phyloP scores from a whole-genome alignment of 2,329 filamentous ascomycete species.

The Phyllosticta citriasiana region DNA sequence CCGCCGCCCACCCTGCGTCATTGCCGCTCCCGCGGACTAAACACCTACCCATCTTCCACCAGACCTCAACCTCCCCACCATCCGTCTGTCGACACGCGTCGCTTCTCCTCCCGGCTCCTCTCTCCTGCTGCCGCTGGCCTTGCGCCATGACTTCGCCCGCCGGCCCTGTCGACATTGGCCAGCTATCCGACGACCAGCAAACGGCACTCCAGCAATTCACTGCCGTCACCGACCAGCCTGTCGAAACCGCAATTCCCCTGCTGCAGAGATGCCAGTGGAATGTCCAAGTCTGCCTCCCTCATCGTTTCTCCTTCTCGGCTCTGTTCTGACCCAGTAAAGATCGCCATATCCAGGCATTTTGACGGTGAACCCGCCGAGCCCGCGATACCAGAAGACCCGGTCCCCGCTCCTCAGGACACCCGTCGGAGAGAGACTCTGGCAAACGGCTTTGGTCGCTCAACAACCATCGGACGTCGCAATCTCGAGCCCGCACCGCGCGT shows the following conservation, averaged over 20 bases:
- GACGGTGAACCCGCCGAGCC: constrained; percentile 79
- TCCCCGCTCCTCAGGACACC: constrained; percentile 49
- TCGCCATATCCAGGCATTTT: constrained; percentile 95
- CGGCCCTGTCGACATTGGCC: constrained; percentile 45
- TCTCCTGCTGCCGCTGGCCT: background rate
- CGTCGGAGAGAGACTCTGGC: constrained; percentile 64
- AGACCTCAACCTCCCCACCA: background rate
- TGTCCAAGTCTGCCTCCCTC: constrained; percentile 53
- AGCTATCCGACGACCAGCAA: constrained; percentile 70
- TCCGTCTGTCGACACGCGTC: background rate
- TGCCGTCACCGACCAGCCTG: constrained; percentile 74
- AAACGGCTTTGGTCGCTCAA: constrained; percentile 36
- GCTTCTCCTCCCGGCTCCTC: background rate
- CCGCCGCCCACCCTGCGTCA: constrained; percentile 3
- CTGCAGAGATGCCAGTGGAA: constrained; percentile 91
- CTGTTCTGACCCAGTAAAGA: constrained; percentile 42
- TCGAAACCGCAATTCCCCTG: constrained; percentile 65
- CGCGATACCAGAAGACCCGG: constrained; percentile 63
- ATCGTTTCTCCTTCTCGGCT: background rate
- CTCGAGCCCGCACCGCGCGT: constrained; percentile 72
- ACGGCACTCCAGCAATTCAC: constrained; percentile 80
- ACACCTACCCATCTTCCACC: background rate
- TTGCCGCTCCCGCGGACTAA: background rate
- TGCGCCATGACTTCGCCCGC: constrained; percentile 1
- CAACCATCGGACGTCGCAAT: constrained; percentile 26